A percentile compares a stretch with the other conserved stretches of the same genome.
phyloP scores from a whole-genome alignment of 2,329 filamentous ascomycete genomes.

The Aspergillus fructus region DNA sequence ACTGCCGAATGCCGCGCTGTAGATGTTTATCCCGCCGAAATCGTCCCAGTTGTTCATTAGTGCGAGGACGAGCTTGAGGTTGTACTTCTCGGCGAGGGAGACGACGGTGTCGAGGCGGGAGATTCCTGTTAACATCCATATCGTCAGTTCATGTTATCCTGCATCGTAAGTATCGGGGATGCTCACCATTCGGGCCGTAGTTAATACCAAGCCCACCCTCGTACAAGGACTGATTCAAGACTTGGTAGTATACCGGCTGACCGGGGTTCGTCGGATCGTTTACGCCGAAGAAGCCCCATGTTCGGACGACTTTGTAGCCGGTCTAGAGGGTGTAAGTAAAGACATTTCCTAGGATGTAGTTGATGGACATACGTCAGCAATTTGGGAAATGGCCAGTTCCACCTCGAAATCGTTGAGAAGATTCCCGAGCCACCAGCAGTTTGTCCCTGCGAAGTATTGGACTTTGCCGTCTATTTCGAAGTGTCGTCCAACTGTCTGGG shows the following conservation, averaged over 20 bases:
- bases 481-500: background rate
- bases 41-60: conserved; percentile 67
- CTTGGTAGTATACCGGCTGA: conserved; percentile 3
- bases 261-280: conserved; percentile 4
- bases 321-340: background rate
- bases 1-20: conserved; percentile 55
- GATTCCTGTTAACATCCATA: background rate
- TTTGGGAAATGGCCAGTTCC: conserved; percentile 5
- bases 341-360: no score
- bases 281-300: conserved; percentile 8
- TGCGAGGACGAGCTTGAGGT: conserved; percentile 58
- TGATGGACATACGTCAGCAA: background rate
- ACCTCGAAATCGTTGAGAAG: conserved; percentile 1
- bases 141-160: no score
- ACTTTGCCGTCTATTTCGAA: conserved; percentile 10
- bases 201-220: conserved; percentile 5
- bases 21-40: conserved; percentile 63
- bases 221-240: conserved; percentile 4
- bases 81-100: conserved; percentile 56
- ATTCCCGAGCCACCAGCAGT: conserved; percentile 8
- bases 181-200: conserved; percentile 1
- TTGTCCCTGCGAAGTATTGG: conserved; percentile 8
- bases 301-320: conserved; percentile 7
- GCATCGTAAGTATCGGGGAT: background rate
- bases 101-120: conserved; percentile 65